These are phyloP conservation scores for Leptographium lundbergii DNA, from an alignment of 2,329 filamentous ascomycete species.

Conservation along the genomic window DNA sequence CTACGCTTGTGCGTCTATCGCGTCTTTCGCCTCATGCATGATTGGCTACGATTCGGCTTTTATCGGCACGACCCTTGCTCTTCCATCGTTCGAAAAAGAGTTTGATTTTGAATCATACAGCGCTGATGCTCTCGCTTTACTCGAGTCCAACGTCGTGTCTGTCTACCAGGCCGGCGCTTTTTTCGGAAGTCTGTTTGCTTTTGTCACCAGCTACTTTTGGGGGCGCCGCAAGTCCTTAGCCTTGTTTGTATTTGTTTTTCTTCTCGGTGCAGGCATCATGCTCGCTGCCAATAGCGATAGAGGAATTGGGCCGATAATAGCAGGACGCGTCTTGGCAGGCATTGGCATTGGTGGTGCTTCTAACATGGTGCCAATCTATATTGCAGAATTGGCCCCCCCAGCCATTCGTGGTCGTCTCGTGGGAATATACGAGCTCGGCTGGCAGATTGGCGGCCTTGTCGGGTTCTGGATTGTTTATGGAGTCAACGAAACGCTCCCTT, in stretches of 20 bases:
- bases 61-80: slow-evolving; percentile 62
- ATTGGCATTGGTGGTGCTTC: slow-evolving; percentile 50
- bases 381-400: slow-evolving; percentile 46
- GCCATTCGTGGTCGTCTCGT: slow-evolving; percentile 52
- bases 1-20: slow-evolving; percentile 39
- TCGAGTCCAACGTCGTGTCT: slow-evolving; percentile 66
- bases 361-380: slow-evolving; percentile 51
- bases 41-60: slow-evolving; percentile 60
- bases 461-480: slow-evolving; percentile 58
- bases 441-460: slow-evolving; percentile 50
- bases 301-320: slow-evolving; percentile 52
- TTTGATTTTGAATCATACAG: slow-evolving; percentile 48
- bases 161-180: slow-evolving; percentile 76
- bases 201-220: slow-evolving; percentile 51
- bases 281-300: slow-evolving; percentile 48
- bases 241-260: slow-evolving; percentile 49
- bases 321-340: slow-evolving; percentile 49
- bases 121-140: slow-evolving; percentile 35
- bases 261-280: slow-evolving; percentile 61
- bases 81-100: slow-evolving; percentile 56
- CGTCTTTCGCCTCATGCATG: slow-evolving; percentile 43
- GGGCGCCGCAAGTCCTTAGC: slow-evolving; percentile 54
- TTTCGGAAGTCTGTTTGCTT: slow-evolving; percentile 63
- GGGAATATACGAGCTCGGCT: slow-evolving; percentile 54
- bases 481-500: slow-evolving; percentile 35